Evolutionary conservation across 2,329 filamentous ascomycete genomes (phyloP).

Genomic region (Endoconidiophora laricicola): DNA sequence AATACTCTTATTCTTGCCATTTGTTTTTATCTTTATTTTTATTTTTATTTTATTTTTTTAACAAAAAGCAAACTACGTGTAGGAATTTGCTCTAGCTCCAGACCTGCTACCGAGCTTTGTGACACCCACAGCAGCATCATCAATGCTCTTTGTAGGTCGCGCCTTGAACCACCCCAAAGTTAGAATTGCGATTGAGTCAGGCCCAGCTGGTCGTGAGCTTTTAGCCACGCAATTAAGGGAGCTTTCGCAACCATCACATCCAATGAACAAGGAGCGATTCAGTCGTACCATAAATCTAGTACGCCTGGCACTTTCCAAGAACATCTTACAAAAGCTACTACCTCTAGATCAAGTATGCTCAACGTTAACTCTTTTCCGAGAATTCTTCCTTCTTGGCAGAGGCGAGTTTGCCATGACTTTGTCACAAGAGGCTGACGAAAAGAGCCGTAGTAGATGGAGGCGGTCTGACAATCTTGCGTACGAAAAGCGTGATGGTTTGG

Average conservation of each 20-base stretch:
- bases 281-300: slow-evolving; percentile 59
- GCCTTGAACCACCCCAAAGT: slow-evolving; percentile 70
- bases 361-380: slow-evolving; percentile 58
- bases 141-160: slow-evolving; percentile 79
- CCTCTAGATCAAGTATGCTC: slow-evolving; percentile 63
- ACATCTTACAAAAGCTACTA: slow-evolving; percentile 65
- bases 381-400: slow-evolving; percentile 73
- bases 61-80: neutral
- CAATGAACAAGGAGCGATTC: slow-evolving; percentile 25
- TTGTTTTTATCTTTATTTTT: neutral
- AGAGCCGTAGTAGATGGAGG: slow-evolving; percentile 56
- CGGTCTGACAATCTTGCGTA: slow-evolving; percentile 41
- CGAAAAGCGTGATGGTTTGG: slow-evolving; percentile 41
- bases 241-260: slow-evolving; percentile 42
- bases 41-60: neutral
- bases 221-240: slow-evolving; percentile 52
- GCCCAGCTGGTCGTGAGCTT: slow-evolving; percentile 37
- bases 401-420: slow-evolving; percentile 85
- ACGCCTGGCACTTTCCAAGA: slow-evolving; percentile 65
- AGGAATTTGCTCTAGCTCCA: slow-evolving; percentile 38
- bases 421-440: slow-evolving; percentile 70
- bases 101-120: slow-evolving; percentile 66
- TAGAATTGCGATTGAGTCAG: slow-evolving; percentile 28
- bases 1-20: neutral
- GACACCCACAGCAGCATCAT: slow-evolving; percentile 53